Conservation (phyloP, 192 early-diverging fungal species). For the Coemansia guatemalensis region DNA sequence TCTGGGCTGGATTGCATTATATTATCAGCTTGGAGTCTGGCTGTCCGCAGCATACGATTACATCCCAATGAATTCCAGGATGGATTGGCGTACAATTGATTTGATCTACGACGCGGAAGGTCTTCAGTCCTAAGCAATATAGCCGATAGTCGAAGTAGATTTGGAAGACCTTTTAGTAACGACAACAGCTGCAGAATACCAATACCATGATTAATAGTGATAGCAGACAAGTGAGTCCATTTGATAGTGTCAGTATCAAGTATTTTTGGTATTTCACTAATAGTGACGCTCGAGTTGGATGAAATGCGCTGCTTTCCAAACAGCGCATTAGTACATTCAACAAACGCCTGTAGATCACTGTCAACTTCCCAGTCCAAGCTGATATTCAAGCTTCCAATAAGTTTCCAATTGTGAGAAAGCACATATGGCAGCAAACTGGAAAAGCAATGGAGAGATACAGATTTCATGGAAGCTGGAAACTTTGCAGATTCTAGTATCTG, state of each 20-base stretch:
- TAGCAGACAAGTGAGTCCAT: constrained; percentile 4
- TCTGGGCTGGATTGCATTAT: constrained; percentile 3
- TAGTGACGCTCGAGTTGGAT: not conserved
- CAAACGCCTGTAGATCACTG: not conserved
- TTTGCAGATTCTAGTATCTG: constrained; percentile 6
- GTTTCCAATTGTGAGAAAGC: not conserved
- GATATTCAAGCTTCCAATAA: not conserved
- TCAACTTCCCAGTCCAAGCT: not conserved
- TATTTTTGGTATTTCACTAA: not conserved
- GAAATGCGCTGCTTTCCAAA: not conserved
- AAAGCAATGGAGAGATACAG: constrained; percentile 2
- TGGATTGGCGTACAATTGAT: no score
- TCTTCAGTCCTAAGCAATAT: no score
- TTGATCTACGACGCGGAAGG: no score
- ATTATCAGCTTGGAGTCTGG: constrained; percentile 7
- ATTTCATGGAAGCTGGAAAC: not conserved
- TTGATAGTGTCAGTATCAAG: not conserved
- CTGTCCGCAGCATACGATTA: not conserved
- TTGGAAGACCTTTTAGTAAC: not conserved
- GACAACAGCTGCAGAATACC: not conserved
- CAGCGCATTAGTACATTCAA: not conserved
- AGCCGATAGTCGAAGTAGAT: not conserved
- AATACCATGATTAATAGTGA: constrained; percentile 8
- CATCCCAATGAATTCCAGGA: no score
- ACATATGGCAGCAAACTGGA: not conserved